Percentiles rank a stretch among this genome's conserved stretches.
Evolutionary conservation across 2,329 filamentous ascomycete genomes (phyloP).

Genomic region (Colletotrichum eremochloae): DNA sequence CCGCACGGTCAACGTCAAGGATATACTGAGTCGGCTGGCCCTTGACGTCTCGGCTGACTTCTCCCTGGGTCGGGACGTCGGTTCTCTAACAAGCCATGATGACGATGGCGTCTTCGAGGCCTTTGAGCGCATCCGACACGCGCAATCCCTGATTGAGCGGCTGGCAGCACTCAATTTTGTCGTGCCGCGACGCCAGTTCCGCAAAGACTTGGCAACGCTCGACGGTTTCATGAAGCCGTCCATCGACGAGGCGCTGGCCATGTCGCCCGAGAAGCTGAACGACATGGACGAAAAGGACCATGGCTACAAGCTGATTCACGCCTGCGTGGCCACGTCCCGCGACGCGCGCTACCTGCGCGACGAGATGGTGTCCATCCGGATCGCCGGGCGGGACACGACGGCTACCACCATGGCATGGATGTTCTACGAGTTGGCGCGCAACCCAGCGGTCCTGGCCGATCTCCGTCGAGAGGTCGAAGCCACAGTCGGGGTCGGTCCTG

Average conservation of each 20-base stretch:
- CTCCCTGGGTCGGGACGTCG: constrained; percentile 70
- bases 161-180: constrained; percentile 68
- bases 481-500: constrained; percentile 62
- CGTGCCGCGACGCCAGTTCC: constrained; percentile 71
- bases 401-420: constrained; percentile 63
- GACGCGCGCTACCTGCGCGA: constrained; percentile 75
- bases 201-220: constrained; percentile 70
- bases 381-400: constrained; percentile 69
- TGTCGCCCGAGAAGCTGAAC: constrained; percentile 75
- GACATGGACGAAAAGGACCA: constrained; percentile 66
- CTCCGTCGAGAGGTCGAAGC: constrained; percentile 57
- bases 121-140: constrained; percentile 76
- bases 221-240: constrained; percentile 78
- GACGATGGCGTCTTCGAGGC: constrained; percentile 74
- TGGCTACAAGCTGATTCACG: constrained; percentile 82
- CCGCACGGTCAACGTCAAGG: constrained; percentile 69
- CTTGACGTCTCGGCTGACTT: constrained; percentile 77
- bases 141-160: constrained; percentile 58
- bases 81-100: constrained; percentile 55
- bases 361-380: constrained; percentile 78
- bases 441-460: constrained; percentile 56
- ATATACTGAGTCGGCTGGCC: constrained; percentile 73
- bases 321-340: constrained; percentile 74
- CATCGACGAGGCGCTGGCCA: constrained; percentile 73
- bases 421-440: constrained; percentile 56